Conservation (phyloP, 371 early-diverging fungal species). For the Rhizopus sp. region DNA sequence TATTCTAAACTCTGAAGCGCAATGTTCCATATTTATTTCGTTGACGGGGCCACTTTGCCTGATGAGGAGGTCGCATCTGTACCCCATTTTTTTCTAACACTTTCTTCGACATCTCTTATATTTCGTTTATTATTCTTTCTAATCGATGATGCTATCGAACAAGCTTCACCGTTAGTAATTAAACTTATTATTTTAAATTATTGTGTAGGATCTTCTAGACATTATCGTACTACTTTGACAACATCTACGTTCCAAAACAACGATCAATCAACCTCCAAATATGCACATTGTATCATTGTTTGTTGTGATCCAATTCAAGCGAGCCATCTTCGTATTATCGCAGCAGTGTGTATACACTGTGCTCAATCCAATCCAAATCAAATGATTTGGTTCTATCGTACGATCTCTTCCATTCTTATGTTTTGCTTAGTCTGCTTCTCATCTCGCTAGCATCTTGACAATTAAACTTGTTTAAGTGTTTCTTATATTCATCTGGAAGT, state of each 20-base stretch:
- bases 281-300: constrained; percentile 6
- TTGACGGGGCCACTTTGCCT: constrained; percentile 7
- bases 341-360: constrained; percentile 9
- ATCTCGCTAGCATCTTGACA: constrained; percentile 1
- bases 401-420: constrained; percentile 7
- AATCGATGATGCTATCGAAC: constrained; percentile 9
- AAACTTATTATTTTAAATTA: constrained; percentile 8
- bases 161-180: constrained; percentile 13
- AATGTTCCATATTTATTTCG: constrained; percentile 11
- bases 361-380: constrained; percentile 9
- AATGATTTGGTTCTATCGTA: constrained; percentile 8
- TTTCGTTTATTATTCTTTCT: constrained; percentile 11
- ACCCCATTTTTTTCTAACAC: constrained; percentile 7
- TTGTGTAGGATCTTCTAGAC: constrained; percentile 7
- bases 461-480: constrained; percentile 2
- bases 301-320: not conserved
- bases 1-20: constrained; percentile 7
- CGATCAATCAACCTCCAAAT: constrained; percentile 9
- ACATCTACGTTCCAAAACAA: constrained; percentile 8
- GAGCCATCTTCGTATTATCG: constrained; percentile 2
- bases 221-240: constrained; percentile 12
- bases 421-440: not conserved
- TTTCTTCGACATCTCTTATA: constrained; percentile 10
- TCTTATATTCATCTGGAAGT: constrained; percentile 1
- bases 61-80: constrained; percentile 9